phyloP scores from a whole-genome alignment of 2,329 filamentous ascomycete species.

The Colletotrichum musae region DNA sequence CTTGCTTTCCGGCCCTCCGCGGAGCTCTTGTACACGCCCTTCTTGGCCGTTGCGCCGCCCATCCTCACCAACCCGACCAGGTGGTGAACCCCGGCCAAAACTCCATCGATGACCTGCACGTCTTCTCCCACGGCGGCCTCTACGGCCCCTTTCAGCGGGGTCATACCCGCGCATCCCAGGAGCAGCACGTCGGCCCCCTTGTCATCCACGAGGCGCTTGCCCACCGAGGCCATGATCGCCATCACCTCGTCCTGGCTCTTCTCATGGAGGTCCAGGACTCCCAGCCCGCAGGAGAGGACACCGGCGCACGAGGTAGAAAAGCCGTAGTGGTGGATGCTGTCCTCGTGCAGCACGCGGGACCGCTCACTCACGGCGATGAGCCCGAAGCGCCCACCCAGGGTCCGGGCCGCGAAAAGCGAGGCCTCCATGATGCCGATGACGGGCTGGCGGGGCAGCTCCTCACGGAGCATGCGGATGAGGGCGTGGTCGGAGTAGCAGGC shows the following conservation, averaged over 20 bases:
- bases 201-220: constrained; percentile 25
- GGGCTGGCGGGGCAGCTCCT: constrained; percentile 50
- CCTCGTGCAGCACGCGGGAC: constrained; percentile 27
- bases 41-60: constrained; percentile 31
- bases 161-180: constrained; percentile 34
- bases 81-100: constrained; percentile 33
- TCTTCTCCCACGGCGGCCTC: constrained; percentile 30
- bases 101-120: constrained; percentile 32
- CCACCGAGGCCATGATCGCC: constrained; percentile 31
- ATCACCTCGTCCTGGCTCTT: constrained; percentile 35
- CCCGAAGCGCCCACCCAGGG: constrained; percentile 29
- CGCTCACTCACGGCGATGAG: constrained; percentile 32
- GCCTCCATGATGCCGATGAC: constrained; percentile 92
- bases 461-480: constrained; percentile 33
- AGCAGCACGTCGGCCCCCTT: constrained; percentile 30
- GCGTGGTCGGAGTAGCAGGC: constrained; percentile 36
- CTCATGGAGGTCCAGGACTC: constrained; percentile 35
- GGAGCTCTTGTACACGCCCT: constrained; percentile 31
- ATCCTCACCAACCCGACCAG: constrained; percentile 30
- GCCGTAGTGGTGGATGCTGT: constrained; percentile 39
- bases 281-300: constrained; percentile 26
- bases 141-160: constrained; percentile 31
- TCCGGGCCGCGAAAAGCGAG: constrained; percentile 38
- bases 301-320: constrained; percentile 31
- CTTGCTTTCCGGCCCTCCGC: constrained; percentile 30